A percentile compares a stretch with the other conserved stretches of the same genome.
These are phyloP conservation scores for Avena atlantica DNA, from an alignment of 176 grass and related monocot species.

Conservation along the genomic window DNA sequence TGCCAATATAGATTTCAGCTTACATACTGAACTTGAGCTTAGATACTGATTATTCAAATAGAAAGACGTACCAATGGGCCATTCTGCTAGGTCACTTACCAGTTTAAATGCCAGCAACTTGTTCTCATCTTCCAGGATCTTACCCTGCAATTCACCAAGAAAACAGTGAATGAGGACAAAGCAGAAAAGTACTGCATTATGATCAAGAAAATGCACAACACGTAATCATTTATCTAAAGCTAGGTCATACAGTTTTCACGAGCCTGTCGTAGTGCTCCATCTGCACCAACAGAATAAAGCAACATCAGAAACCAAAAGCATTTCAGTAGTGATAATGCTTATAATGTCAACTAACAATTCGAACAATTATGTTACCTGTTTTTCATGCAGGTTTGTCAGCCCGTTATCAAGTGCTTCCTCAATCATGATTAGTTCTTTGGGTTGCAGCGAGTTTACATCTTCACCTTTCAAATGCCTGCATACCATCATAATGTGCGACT, in stretches of 20 bases:
- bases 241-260: conserved; percentile 61
- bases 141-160: conserved; percentile 53
- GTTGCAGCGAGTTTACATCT: conserved; percentile 89
- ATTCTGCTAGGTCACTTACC: conserved; percentile 53
- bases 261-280: conserved; percentile 79
- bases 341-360: not conserved
- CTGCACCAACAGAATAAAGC: conserved; percentile 52
- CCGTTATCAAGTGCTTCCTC: conserved; percentile 88
- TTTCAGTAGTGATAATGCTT: not conserved
- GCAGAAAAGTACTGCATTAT: not conserved
- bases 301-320: conserved; percentile 31
- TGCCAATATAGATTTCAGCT: not conserved
- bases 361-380: conserved; percentile 55
- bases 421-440: conserved; percentile 85
- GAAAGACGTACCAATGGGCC: not conserved
- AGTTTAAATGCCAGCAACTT: conserved; percentile 75
- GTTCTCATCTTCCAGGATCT: conserved; percentile 89
- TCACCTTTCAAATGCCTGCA: conserved; percentile 90
- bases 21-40: not conserved
- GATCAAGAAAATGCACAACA: conserved; percentile 27
- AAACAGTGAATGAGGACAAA: conserved; percentile 26
- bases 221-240: conserved; percentile 18
- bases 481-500: not conserved
- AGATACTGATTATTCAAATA: conserved; percentile 10
- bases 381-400: conserved; percentile 55